Evolutionary conservation across 179 eudicot genomes (phyloP).

Genomic region (Silene coronaria): DNA sequence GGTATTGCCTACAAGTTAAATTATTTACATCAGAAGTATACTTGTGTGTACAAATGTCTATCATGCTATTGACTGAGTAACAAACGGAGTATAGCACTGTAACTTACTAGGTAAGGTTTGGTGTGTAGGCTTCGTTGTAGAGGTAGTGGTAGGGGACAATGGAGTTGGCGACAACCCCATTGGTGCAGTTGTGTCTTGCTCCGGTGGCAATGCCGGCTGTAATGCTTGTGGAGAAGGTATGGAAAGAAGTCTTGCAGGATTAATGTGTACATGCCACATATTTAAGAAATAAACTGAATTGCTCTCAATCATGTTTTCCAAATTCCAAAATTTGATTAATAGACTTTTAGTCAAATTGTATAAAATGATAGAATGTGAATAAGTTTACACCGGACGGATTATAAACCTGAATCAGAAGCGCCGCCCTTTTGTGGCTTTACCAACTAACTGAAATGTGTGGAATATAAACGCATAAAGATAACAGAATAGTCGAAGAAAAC

Average conservation of each 20-base stretch:
- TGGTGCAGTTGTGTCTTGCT: neutral
- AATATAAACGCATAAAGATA: no score
- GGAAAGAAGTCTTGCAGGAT: neutral
- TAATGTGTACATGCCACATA: neutral
- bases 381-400: no score
- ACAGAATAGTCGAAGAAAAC: neutral
- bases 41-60: neutral
- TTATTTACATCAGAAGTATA: neutral
- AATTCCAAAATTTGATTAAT: no score
- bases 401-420: no score
- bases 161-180: neutral
- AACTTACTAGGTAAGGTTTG: constrained; percentile 13
- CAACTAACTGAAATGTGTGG: no score
- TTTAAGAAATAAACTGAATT: neutral
- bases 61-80: neutral
- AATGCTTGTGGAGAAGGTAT: neutral
- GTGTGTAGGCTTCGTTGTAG: neutral
- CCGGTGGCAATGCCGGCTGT: neutral
- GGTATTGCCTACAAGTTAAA: constrained; percentile 5
- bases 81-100: neutral
- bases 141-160: neutral
- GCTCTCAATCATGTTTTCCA: neutral
- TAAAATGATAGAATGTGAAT: no score
- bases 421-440: no score
- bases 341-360: no score